phyloP scores from a whole-genome alignment of 2,329 filamentous ascomycete genomes.

The Fusarium protoensiforme region DNA sequence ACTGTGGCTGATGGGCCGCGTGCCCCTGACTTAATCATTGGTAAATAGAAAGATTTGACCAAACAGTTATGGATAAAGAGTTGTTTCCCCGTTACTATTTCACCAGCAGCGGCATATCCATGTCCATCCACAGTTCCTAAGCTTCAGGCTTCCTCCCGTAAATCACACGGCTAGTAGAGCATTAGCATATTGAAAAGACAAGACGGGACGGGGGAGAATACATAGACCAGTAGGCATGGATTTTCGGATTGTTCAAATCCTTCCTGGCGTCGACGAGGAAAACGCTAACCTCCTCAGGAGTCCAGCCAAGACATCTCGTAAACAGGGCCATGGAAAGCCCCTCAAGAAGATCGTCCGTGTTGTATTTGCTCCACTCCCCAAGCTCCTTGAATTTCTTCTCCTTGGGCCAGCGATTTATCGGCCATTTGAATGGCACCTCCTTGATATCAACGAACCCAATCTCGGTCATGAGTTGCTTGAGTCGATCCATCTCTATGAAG shows the following conservation, averaged over 20 bases:
- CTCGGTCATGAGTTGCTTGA: background rate
- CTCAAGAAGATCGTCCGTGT: background rate
- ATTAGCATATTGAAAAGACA: background rate
- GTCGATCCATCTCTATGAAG: background rate
- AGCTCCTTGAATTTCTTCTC: background rate
- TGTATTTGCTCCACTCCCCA: background rate
- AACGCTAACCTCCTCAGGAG: background rate
- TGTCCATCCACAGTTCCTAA: background rate
- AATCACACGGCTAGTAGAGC: background rate
- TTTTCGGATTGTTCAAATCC: background rate
- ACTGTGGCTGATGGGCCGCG: background rate
- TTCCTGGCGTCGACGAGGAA: background rate
- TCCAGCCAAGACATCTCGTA: background rate
- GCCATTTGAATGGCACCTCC: background rate
- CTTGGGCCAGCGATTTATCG: background rate
- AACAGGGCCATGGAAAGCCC: background rate
- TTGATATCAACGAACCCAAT: background rate
- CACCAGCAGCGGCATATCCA: background rate
- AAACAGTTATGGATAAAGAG: background rate
- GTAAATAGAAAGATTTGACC: background rate
- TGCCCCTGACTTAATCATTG: background rate
- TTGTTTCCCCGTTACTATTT: background rate
- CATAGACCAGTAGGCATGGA: background rate
- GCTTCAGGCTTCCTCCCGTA: background rate
- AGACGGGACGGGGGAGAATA: background rate